phyloP scores from a whole-genome alignment of 257 asterid genomes.

The Verbascum thapsus region DNA sequence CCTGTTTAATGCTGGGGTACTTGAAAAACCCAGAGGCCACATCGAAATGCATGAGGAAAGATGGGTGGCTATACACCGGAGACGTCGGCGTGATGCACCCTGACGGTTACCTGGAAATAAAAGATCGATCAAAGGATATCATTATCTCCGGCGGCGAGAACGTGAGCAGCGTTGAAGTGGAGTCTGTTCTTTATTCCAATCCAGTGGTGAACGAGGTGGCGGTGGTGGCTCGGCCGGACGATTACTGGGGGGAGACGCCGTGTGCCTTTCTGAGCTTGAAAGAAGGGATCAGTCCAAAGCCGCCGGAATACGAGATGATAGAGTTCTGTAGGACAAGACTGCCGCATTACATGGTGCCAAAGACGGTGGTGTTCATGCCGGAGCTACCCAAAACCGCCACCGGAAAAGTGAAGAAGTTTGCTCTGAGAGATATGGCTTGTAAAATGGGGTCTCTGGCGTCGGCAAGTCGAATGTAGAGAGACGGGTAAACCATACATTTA shows the following conservation, averaged over 20 bases:
- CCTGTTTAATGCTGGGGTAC: conserved; percentile 68
- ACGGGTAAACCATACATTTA: not conserved
- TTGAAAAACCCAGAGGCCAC: conserved; percentile 61
- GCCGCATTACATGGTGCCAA: conserved; percentile 81
- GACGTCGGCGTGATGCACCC: conserved; percentile 77
- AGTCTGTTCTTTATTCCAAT: conserved; percentile 61
- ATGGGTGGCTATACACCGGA: conserved; percentile 79
- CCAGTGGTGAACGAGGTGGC: conserved; percentile 78
- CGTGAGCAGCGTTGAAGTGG: conserved; percentile 82
- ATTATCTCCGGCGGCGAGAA: conserved; percentile 81
- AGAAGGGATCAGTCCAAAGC: conserved; percentile 31
- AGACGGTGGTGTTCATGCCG: conserved; percentile 60
- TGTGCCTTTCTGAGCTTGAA: conserved; percentile 72
- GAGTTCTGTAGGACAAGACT: conserved; percentile 56
- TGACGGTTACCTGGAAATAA: conserved; percentile 73
- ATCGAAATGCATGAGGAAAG: conserved; percentile 40
- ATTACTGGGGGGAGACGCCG: conserved; percentile 83
- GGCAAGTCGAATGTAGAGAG: conserved; percentile 43
- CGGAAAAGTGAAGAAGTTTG: conserved; percentile 65
- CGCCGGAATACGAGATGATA: conserved; percentile 48
- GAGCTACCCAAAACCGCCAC: conserved; percentile 78
- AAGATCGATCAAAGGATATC: conserved; percentile 70
- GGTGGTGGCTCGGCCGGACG: conserved; percentile 81
- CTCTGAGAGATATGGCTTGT: conserved; percentile 51
- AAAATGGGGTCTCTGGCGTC: conserved; percentile 38